Base-by-base conservation (phyloP, 2,329 filamentous ascomycete genomes). In the Apiospora saccharicola region DNA sequence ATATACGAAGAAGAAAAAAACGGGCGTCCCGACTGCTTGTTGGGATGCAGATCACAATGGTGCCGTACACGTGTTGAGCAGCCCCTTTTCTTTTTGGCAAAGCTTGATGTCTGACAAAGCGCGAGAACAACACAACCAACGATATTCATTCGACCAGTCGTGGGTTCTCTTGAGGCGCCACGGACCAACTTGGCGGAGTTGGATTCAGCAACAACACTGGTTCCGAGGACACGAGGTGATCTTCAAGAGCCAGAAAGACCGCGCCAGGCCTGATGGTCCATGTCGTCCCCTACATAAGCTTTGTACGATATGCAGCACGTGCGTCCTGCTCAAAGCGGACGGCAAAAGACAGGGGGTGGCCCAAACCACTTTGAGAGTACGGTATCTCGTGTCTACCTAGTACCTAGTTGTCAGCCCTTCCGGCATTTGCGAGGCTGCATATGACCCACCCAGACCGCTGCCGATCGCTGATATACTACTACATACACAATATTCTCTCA, bases 31-130 rank as follows among this genome's bases (percentile, higher is more conserved):
- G 53, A 37, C 4, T 22, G 47, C 47, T 12, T 61, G 37, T 61
- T 37, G 22, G 30, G 22, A n/a, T 64, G 34, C 57, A 64, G 57
- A 64, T 64, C 57, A n/a, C 57, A 64, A 24, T 64, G 51, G 26
- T 37, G 37, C 22, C 13, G 1, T 41, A 22, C 57, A 34, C 19
- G 19, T 64, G 22, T 22, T 37, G 34, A 49, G 46, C 19, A 64
- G 34, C 57, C 34, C 57, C 57, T 64, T 64, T 64, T 41, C 22
- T 41, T n/a, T n/a, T 34, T 41, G 34, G 3, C 3, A 22, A 37
- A 22, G 53, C n/a, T 16, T 19, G 16, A 30, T 37, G 1, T 22
- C 37, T 16, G 7, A 8, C 7, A 16, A 37, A 61, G 19, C 30
- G 19, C 8, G 7, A 37, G 16, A 12, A 61, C 16, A 14, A 37